Base-by-base conservation (phyloP, 768 basidiomycete genomes). In the Mycena sanguinolenta region DNA sequence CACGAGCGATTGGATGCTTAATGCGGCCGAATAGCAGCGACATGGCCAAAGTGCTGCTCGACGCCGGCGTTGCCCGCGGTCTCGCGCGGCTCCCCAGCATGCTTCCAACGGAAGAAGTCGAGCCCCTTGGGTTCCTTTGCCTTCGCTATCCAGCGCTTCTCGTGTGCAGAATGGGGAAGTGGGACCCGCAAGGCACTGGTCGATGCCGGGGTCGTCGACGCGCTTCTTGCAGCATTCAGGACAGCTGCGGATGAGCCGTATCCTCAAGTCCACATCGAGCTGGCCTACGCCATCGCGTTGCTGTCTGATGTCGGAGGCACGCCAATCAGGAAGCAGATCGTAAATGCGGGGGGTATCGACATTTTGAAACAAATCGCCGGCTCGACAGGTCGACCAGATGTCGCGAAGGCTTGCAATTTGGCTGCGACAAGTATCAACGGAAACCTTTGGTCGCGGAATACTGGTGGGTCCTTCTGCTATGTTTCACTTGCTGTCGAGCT, bases 1-100 rank as follows among this genome's bases (percentile, higher is more conserved):
- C 77, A 30, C 66, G 77, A 28, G 75, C 76, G 4, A 65, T 77
- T 3, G 78, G 77, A 42, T 78, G 77, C 61, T 9, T 78, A 53
- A 77, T 78, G 77, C 70, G 78, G 12, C 78, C 77, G 3, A 78
- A 78, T 46, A 74, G 73, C 36, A 65, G 74, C 9, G 76, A 79
- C 59, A 75, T 77, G 72, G 72, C 77, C 5, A 76, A 70, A 53
- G 27, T 60, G 1, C 65, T 79, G 5, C 74, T 77, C 21, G 75
- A 77, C n/a, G 77, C 76, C 2, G 78, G 75, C 13, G 60, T 74
- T 28, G 78, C 77, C 25, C 67, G 65, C 30, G 76, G 75, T 38
- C 69, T 78, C 34, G 78, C 77, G 25, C 69, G 77, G 13, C 28
- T 78, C 21, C 77, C 78, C 16, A 69, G 67, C 60, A 75, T 79